Evolutionary conservation across 805 yeast genomes (phyloP).

Genomic region (Torulaspora quercuum): DNA sequence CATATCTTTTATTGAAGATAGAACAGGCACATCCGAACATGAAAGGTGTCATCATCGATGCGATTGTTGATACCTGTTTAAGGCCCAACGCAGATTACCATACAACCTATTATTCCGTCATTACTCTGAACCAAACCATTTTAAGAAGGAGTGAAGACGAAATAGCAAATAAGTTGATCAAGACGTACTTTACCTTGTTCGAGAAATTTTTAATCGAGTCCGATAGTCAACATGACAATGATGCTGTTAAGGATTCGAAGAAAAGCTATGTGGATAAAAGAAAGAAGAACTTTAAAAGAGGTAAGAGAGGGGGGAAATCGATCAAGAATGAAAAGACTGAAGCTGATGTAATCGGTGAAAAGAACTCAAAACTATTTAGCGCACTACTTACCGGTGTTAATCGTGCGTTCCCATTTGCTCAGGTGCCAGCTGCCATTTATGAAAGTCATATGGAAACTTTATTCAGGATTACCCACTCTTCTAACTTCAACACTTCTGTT

Average conservation of each 20-base stretch:
- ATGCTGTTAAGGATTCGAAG: conserved; percentile 33
- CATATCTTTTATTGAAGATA: conserved; percentile 71
- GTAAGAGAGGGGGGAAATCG: conserved; percentile 85
- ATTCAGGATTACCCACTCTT: conserved; percentile 86
- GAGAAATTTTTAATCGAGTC: conserved; percentile 75
- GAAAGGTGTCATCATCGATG: conserved; percentile 75
- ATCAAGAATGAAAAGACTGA: conserved; percentile 62
- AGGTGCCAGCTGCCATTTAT: conserved; percentile 65
- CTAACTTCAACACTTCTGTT: conserved; percentile 89
- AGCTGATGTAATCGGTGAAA: conserved; percentile 67
- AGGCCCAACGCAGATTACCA: conserved; percentile 77
- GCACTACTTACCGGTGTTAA: conserved; percentile 92
- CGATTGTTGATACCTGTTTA: conserved; percentile 77
- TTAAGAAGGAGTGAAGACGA: conserved; percentile 70
- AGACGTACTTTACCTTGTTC: conserved; percentile 80
- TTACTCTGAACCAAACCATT: conserved; percentile 90
- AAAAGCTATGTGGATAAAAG: conserved; percentile 54
- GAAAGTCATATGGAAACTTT: conserved; percentile 76
- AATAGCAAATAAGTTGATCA: conserved; percentile 79
- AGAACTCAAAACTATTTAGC: conserved; percentile 76
- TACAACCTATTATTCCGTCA: conserved; percentile 79
- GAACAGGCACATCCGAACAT: conserved; percentile 94
- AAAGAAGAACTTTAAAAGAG: conserved; percentile 74
- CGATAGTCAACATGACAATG: conserved; percentile 46
- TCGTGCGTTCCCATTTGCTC: conserved; percentile 91